Evolutionary conservation across 139 green algal species (phyloP).

Genomic region (Chlorella sp.): DNA sequence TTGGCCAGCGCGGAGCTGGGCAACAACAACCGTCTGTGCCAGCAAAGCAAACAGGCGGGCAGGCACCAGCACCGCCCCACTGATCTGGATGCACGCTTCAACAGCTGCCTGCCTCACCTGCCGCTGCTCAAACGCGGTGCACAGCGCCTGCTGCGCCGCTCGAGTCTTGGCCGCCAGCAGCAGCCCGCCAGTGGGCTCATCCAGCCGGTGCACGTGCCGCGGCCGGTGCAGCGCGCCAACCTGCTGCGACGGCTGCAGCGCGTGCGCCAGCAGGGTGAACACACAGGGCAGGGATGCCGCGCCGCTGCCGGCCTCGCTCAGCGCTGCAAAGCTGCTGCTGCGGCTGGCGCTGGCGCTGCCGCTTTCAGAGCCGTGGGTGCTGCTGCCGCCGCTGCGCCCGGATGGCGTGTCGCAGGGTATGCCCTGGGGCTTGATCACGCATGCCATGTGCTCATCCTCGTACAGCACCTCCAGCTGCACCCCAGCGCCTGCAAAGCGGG

Average conservation of each 20-base stretch:
- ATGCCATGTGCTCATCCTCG: conserved; percentile 60
- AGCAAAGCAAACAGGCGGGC: too few species aligned
- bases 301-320: background rate
- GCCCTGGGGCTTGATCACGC: conserved; percentile 52
- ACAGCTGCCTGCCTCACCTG: conserved; percentile 11
- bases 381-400: background rate
- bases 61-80: too few species aligned
- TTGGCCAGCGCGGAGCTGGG: too few species aligned
- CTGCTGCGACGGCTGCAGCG: background rate
- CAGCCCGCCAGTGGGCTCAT: conserved; percentile 71
- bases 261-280: conserved; percentile 2
- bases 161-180: conserved; percentile 76
- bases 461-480: conserved; percentile 42
- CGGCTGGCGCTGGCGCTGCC: background rate
- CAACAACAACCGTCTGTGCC: too few species aligned
- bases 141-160: conserved; percentile 44
- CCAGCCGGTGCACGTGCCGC: conserved; percentile 67
- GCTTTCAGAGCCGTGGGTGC: too few species aligned
- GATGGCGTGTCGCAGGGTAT: background rate
- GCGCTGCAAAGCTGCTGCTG: background rate
- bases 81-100: too few species aligned
- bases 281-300: background rate
- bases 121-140: conserved; percentile 48
- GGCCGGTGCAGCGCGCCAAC: conserved; percentile 41
- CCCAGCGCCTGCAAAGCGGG: too few species aligned